A percentile compares a stretch with the other conserved stretches of the same genome.
Evolutionary conservation across 2,329 filamentous ascomycete species (phyloP).

Genomic region (Ceratocystis colombiana): DNA sequence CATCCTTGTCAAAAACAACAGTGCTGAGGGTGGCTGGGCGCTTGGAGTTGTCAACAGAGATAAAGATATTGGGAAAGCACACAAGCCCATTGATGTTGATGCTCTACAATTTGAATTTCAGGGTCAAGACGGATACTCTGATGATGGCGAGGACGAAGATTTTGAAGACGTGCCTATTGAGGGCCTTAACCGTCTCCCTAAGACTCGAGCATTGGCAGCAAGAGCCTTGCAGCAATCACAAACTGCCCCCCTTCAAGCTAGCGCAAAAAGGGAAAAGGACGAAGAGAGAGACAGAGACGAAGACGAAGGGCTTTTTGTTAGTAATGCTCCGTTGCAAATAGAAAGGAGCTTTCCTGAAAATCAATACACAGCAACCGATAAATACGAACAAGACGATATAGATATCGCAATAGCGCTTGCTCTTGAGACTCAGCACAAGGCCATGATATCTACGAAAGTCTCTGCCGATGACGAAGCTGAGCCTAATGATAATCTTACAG

Average conservation of each 20-base stretch:
- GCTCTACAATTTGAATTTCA: conserved; percentile 48
- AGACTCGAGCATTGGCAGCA: conserved; percentile 30
- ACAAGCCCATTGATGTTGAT: conserved; percentile 91
- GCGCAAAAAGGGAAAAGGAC: conserved; percentile 27
- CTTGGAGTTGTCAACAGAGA: conserved; percentile 83
- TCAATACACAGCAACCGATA: conserved; percentile 28
- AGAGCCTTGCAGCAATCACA: conserved; percentile 27
- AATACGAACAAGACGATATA: conserved; percentile 47
- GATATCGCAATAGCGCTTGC: conserved; percentile 77
- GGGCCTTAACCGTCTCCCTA: conserved; percentile 75
- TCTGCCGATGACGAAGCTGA: conserved; percentile 31
- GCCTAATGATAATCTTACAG: conserved; percentile 42
- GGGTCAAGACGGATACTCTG: conserved; percentile 48
- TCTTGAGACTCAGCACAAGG: conserved; percentile 52
- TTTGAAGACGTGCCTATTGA: conserved; percentile 93
- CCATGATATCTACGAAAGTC: conserved; percentile 3
- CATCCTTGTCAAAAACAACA: conserved; percentile 89
- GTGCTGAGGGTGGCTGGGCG: conserved; percentile 91
- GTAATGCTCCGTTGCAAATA: conserved; percentile 28
- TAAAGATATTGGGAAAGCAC: conserved; percentile 65
- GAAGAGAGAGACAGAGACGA: conserved; percentile 25
- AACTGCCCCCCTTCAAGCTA: conserved; percentile 26
- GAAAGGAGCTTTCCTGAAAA: conserved; percentile 34
- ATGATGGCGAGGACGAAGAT: conserved; percentile 62
- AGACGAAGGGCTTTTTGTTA: conserved; percentile 46